Evolutionary conservation across 805 yeast genomes (phyloP).

Genomic region (Candida pini): DNA sequence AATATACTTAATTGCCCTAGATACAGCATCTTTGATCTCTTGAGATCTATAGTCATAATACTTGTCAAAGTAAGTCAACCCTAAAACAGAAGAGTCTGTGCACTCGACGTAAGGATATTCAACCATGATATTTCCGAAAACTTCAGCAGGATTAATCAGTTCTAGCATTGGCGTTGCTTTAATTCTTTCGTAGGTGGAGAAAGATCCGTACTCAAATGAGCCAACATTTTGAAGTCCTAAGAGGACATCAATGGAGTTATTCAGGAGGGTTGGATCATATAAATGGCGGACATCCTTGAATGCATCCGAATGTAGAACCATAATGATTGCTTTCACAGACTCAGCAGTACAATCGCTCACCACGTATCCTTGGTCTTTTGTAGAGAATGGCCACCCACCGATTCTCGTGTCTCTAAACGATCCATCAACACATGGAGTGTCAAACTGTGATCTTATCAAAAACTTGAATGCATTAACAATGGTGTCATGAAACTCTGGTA

Average conservation of each 20-base stretch:
- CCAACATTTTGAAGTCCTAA: slow-evolving; percentile 75
- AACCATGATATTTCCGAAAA: slow-evolving; percentile 96
- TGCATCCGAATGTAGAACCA: slow-evolving; percentile 68
- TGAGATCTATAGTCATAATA: slow-evolving; percentile 58
- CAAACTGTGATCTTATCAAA: slow-evolving; percentile 78
- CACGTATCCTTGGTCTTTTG: slow-evolving; percentile 92
- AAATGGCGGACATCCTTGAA: slow-evolving; percentile 34
- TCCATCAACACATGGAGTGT: slow-evolving; percentile 68
- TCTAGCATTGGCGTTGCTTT: slow-evolving; percentile 78
- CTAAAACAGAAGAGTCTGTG: slow-evolving; percentile 90
- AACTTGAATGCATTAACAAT: slow-evolving; percentile 66
- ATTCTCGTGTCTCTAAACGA: slow-evolving; percentile 75
- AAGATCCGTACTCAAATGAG: slow-evolving; percentile 79
- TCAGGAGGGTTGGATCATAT: slow-evolving; percentile 48
- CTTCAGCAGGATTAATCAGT: slow-evolving; percentile 89
- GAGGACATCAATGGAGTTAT: slow-evolving; percentile 71
- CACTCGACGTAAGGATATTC: slow-evolving; percentile 98
- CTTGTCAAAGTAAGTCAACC: slow-evolving; percentile 71
- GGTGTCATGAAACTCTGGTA: slow-evolving; percentile 57
- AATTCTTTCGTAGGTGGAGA: slow-evolving; percentile 84
- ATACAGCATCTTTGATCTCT: slow-evolving; percentile 66
- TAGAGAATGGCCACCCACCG: slow-evolving; percentile 97
- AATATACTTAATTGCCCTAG: slow-evolving; percentile 69
- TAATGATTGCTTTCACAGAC: slow-evolving; percentile 84
- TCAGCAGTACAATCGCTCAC: slow-evolving; percentile 98